These are phyloP conservation scores for Hymenoscyphus fraxineus DNA, from an alignment of 2,329 filamentous ascomycete genomes.

Conservation along the genomic window DNA sequence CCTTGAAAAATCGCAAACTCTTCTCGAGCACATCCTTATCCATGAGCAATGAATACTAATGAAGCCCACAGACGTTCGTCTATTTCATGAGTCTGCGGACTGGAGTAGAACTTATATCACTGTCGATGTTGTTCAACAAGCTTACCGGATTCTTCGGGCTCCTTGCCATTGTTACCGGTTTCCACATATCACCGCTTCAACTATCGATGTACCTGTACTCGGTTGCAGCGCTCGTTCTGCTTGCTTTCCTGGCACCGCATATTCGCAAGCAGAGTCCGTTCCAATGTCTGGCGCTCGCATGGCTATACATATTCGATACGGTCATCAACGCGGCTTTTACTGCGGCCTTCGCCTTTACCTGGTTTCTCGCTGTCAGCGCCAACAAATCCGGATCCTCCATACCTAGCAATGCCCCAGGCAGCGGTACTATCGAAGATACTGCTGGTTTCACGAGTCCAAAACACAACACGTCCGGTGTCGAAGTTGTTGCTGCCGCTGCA, in stretches of 20 bases:
- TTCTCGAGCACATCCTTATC: not conserved
- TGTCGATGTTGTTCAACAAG: conserved; percentile 87
- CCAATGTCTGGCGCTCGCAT: conserved; percentile 76
- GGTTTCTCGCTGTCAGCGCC: conserved; percentile 69
- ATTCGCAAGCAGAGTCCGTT: conserved; percentile 76
- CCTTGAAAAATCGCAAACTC: conserved; percentile 4
- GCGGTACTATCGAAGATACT: conserved; percentile 50
- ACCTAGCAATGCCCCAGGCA: conserved; percentile 36
- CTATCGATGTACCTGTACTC: conserved; percentile 92
- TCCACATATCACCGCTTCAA: conserved; percentile 75
- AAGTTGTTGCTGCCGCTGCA: conserved; percentile 48
- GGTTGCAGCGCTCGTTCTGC: conserved; percentile 62
- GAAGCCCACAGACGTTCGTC: conserved; percentile 65
- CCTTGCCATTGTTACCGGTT: conserved; percentile 83
- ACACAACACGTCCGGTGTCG: conserved; percentile 56
- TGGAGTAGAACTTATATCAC: conserved; percentile 78
- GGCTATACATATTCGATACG: conserved; percentile 81
- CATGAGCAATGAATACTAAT: conserved; percentile 16
- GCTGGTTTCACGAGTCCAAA: conserved; percentile 63
- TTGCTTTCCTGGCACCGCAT: conserved; percentile 70
- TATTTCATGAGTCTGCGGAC: conserved; percentile 83
- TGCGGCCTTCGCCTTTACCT: conserved; percentile 73
- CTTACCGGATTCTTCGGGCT: conserved; percentile 86
- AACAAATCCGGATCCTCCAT: conserved; percentile 40
- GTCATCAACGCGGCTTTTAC: conserved; percentile 80